Percentiles rank a stretch among this genome's conserved stretches.
Evolutionary conservation across 2,329 filamentous ascomycete genomes (phyloP).

Genomic region (Colletotrichum sp.): DNA sequence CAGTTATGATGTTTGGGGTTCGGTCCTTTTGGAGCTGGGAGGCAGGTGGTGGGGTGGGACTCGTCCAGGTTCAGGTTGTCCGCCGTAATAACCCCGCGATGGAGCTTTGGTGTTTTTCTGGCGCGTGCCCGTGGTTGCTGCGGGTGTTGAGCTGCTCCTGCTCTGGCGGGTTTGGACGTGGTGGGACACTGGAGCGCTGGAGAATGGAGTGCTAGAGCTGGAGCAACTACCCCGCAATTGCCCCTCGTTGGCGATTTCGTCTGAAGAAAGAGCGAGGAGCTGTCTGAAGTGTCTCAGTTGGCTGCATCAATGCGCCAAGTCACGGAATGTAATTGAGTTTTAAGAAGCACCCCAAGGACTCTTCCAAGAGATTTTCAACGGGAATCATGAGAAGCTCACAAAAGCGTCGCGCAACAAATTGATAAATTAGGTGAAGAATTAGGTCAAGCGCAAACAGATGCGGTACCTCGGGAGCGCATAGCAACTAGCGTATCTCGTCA

Average conservation of each 20-base stretch:
- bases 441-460: neutral
- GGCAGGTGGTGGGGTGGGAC: neutral
- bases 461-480: neutral
- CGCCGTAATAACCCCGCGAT: slow-evolving; percentile 15
- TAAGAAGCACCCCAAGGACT: neutral
- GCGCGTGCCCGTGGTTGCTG: neutral
- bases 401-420: neutral
- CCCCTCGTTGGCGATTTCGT: slow-evolving; percentile 12
- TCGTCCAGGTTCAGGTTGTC: neutral
- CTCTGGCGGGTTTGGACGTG: neutral
- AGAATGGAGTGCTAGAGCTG: neutral
- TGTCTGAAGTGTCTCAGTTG: neutral
- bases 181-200: neutral
- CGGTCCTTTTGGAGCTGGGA: slow-evolving; percentile 6
- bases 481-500: neutral
- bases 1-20: slow-evolving; percentile 12
- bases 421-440: neutral
- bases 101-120: slow-evolving; percentile 18
- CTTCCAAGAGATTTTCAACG: neutral
- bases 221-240: slow-evolving; percentile 19
- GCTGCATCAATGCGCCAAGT: neutral
- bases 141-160: neutral
- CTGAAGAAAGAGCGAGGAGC: neutral
- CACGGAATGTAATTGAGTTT: neutral
- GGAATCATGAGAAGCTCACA: neutral